Evolutionary conservation across 2,329 filamentous ascomycete species (phyloP).

Genomic region (Microascus cirrosus): DNA sequence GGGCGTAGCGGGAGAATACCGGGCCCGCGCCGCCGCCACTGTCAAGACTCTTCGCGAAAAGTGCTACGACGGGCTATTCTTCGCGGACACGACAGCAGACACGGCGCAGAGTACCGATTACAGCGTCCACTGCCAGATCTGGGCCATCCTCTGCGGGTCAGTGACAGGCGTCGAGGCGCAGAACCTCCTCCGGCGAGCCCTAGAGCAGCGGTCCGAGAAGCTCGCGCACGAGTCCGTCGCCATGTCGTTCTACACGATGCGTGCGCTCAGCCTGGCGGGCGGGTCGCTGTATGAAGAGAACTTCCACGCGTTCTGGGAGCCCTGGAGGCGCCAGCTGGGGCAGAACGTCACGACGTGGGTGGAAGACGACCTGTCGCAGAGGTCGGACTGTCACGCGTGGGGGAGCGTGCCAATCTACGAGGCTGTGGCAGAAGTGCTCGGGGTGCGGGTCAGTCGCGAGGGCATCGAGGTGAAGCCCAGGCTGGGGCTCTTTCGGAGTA

Average conservation of each 20-base stretch:
- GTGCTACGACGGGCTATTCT: slow-evolving; percentile 20
- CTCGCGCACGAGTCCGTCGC: slow-evolving; percentile 3
- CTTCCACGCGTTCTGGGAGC: slow-evolving; percentile 10
- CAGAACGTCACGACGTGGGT: slow-evolving; percentile 11
- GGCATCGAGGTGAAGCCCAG: no score
- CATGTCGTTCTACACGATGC: slow-evolving; percentile 11
- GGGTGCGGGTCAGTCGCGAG: no score
- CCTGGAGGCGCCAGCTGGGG: slow-evolving; percentile 8
- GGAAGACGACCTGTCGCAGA: slow-evolving; percentile 9
- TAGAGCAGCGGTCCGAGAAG: neutral
- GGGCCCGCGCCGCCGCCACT: slow-evolving; percentile 12
- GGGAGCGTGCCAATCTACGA: slow-evolving; percentile 11
- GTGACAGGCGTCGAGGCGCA: neutral
- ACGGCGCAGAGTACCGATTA: slow-evolving; percentile 12
- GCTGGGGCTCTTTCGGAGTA: no score
- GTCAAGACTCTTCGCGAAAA: slow-evolving; percentile 15
- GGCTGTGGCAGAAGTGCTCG: slow-evolving; percentile 10
- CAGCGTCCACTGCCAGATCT: slow-evolving; percentile 24
- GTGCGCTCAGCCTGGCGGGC: slow-evolving; percentile 7
- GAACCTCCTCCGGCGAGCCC: neutral
- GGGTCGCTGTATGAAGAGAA: slow-evolving; percentile 6
- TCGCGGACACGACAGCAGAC: slow-evolving; percentile 20
- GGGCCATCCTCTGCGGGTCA: slow-evolving; percentile 20
- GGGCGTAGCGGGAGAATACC: slow-evolving; percentile 17
- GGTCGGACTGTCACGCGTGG: slow-evolving; percentile 14